phyloP scores from a whole-genome alignment of 768 basidiomycete genomes.

The Bullera alba region DNA sequence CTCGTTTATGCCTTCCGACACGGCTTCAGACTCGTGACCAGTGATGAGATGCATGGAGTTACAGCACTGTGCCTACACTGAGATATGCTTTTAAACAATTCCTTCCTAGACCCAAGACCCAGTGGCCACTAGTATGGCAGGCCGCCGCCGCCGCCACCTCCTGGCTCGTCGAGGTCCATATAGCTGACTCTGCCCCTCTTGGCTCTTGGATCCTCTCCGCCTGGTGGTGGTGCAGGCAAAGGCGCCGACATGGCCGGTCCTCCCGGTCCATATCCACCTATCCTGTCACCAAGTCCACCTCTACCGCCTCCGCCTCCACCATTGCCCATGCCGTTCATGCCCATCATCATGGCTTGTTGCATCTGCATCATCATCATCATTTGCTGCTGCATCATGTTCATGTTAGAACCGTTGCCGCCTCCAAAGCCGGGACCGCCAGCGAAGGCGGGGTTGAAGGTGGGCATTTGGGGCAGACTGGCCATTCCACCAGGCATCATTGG shows the following conservation, averaged over 20 bases:
- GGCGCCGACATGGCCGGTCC: not conserved
- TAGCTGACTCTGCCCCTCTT: conserved; percentile 86
- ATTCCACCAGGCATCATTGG: not conserved
- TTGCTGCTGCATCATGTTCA: conserved; percentile 34
- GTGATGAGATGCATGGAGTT: too few relatives aligned
- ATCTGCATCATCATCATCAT: conserved; percentile 42
- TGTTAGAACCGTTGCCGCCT: conserved; percentile 1
- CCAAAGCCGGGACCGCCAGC: not conserved
- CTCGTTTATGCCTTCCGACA: too few relatives aligned
- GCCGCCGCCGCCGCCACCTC: conserved; percentile 54
- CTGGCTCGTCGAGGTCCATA: conserved; percentile 90
- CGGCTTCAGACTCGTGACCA: too few relatives aligned
- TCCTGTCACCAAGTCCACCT: conserved; percentile 60
- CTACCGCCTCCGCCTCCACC: conserved; percentile 1
- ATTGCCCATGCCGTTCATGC: conserved; percentile 7
- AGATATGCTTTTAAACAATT: too few relatives aligned
- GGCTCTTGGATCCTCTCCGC: conserved; percentile 83
- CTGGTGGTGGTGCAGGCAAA: conserved; percentile 57
- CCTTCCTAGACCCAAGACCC: too few relatives aligned
- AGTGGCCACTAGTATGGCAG: conserved; percentile 37
- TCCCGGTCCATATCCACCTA: conserved; percentile 66
- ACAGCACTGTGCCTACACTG: too few relatives aligned
- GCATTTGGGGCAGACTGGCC: not conserved
- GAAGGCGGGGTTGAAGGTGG: conserved; percentile 7
- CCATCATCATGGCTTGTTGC: conserved; percentile 45